These are phyloP conservation scores for Tulasnella sp. DNA, from an alignment of 768 basidiomycete genomes.

Conservation along the genomic window DNA sequence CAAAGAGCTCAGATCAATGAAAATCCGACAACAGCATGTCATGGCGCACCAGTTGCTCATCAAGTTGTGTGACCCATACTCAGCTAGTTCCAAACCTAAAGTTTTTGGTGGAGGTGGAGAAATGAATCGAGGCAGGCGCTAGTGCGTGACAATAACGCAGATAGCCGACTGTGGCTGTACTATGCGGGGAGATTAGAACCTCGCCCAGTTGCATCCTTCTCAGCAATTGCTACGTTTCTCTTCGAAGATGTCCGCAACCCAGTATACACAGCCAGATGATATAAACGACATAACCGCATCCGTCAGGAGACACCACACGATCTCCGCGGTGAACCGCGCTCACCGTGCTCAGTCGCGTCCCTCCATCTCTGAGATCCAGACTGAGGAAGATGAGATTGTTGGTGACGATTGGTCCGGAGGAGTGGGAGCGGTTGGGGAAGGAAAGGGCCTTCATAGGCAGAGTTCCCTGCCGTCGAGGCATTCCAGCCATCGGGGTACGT, in stretches of 20 bases:
- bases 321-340: conserved; percentile 55
- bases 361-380: conserved; percentile 56
- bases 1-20: too few relatives aligned
- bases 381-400: conserved; percentile 64
- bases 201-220: neutral
- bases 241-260: conserved; percentile 6
- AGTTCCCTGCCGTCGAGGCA: conserved; percentile 56
- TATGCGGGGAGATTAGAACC: too few relatives aligned
- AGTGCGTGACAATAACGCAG: too few relatives aligned
- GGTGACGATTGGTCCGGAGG: conserved; percentile 67
- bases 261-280: conserved; percentile 7
- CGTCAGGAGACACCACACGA: conserved; percentile 77
- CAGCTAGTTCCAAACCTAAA: too few relatives aligned
- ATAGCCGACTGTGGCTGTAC: too few relatives aligned
- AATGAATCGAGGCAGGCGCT: too few relatives aligned
- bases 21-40: too few relatives aligned
- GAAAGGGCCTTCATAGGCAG: conserved; percentile 64
- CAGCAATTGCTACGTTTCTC: neutral
- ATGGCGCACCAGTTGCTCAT: too few relatives aligned
- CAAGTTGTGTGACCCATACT: too few relatives aligned
- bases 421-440: conserved; percentile 75
- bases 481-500: conserved; percentile 1
- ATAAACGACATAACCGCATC: conserved; percentile 9
- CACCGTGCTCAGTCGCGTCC: conserved; percentile 37
- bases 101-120: too few relatives aligned